Percentiles rank a stretch among this genome's conserved stretches.
phyloP scores from a whole-genome alignment of 2,329 filamentous ascomycete species.

The Thelonectria discophora region DNA sequence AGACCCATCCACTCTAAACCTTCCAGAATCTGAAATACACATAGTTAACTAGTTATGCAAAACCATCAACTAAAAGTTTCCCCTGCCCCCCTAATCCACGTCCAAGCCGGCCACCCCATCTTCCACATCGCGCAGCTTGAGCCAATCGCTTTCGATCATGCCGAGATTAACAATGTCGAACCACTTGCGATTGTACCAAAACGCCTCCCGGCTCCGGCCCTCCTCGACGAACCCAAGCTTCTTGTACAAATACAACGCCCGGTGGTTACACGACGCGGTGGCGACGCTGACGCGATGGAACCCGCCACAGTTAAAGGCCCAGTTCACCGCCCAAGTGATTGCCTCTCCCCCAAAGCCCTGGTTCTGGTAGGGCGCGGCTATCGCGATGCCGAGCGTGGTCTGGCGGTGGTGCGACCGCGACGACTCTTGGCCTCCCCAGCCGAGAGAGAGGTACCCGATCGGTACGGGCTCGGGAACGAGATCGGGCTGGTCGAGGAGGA shows the following conservation, averaged over 20 bases:
- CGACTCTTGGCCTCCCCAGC: neutral
- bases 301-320: slow-evolving; percentile 55
- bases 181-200: slow-evolving; percentile 56
- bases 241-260: slow-evolving; percentile 54
- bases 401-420: neutral
- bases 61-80: too few relatives aligned
- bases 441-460: neutral
- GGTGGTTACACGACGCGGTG: slow-evolving; percentile 53
- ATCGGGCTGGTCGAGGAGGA: neutral
- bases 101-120: too few relatives aligned
- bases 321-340: slow-evolving; percentile 57
- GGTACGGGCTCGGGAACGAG: neutral
- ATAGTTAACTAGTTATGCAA: too few relatives aligned
- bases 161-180: slow-evolving; percentile 46
- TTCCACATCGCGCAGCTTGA: too few relatives aligned
- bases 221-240: slow-evolving; percentile 56
- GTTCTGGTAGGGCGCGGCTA: slow-evolving; percentile 47
- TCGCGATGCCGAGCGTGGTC: slow-evolving; percentile 47
- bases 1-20: too few relatives aligned
- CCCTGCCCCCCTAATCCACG: too few relatives aligned
- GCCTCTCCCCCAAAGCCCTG: slow-evolving; percentile 57
- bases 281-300: slow-evolving; percentile 55
- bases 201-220: slow-evolving; percentile 51
- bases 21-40: too few relatives aligned
- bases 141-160: slow-evolving; percentile 54